Evolutionary conservation across 352 stramenopile species (phyloP), one percentile per base, ranked within the genome.

Genomic region (Globisporangium carolinianum): DNA sequence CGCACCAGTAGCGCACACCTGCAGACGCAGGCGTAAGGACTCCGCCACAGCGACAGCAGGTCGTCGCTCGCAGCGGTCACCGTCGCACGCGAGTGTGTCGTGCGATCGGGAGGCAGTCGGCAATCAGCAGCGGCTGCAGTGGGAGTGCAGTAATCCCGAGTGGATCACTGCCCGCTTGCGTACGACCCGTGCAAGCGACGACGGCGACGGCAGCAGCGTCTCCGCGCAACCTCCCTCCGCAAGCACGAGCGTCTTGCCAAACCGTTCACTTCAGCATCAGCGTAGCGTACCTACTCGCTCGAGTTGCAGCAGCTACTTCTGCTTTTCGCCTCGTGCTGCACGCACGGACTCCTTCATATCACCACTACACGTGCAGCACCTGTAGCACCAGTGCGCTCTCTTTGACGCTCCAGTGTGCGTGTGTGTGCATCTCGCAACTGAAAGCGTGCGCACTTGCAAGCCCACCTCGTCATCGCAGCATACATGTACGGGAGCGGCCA

Each of bases 401-500:
- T 2, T 32, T 3, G 24, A 8, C 42, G n/a, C 42, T 47, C 41
- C 1, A 17, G 41, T 12, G 41, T 47, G 10, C 5, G 41, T 46
- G 42, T 17, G 42, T 6, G 11, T 47, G 1, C n/a, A 4, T 47
- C 42, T 45, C 24, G 53, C 53, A 51, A 58, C 48, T 45, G 14
- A 53, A 60, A 60, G 54, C 54, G 54, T 53, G 54, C 35, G 36
- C 45, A 48, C 46, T 41, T 32, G 24, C 24, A 32, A 32, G 24
- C 24, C 24, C 24, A 32, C 24, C 24, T 32, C 24, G 24, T 32
- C 24, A 32, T 32, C 24, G 24, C 24, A 32, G 3, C 24, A 32
- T 32, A 32, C 24, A 32, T n/a, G 41, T 43, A 24, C 11, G 42
- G 14, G 42, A 11, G 42, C 10, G 11, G 5, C 42, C 11, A 11